Base-by-base conservation (phyloP, 2,329 filamentous ascomycete genomes). In the Dothideomycetidae sp. region DNA sequence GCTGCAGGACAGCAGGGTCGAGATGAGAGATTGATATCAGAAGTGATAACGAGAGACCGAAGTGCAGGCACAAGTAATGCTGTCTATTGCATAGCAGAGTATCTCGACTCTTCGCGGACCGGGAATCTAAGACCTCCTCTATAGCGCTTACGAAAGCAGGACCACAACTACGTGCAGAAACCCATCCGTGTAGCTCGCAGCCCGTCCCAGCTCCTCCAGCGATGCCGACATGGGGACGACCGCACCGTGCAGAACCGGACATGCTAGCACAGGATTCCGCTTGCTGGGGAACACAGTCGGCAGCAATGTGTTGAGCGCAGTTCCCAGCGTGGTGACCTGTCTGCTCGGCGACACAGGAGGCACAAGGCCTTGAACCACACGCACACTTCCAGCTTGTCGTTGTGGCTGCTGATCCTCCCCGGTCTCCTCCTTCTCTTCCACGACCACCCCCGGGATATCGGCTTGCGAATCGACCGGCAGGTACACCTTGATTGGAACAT, bases 401-500 rank as follows among this genome's bases (percentile, higher is more conserved):
- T 7, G 50, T 49, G 19, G 49, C 42, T 29, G 31, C 37, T 28
- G 39, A 5, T 29, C 11, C 17, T 14, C 23, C 5, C 33, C 34
- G 14, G 19, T 17, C 13, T 38, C 36, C n/a, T 38, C 36, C 15
- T 33, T 38, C 36, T 19, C 42, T 36, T 54, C 52, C 7, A 45
- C 42, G 4, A 55, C 52, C 16, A 51, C 46, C 14, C 50, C 52
- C 5, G 62, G 59, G 1, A 59, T 42, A 12, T 45, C 45, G 33
- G 54, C 56, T 16, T 61, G 53, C 3, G 63, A 55, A 41, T 63
- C 56, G 41, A 70, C 64, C 0, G 81, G 73, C 0, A 96, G 74
- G 58, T 94, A 98, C 38, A 96, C 63, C 38, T 86, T 78, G 28
- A 96, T 61, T 0, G 90, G 90, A n/a, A 96, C 68, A 57, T 93